Percentiles rank a stretch among this genome's conserved stretches.
These are phyloP conservation scores for Colletotrichum sojae DNA, from an alignment of 2,329 filamentous ascomycete genomes.

Conservation along the genomic window DNA sequence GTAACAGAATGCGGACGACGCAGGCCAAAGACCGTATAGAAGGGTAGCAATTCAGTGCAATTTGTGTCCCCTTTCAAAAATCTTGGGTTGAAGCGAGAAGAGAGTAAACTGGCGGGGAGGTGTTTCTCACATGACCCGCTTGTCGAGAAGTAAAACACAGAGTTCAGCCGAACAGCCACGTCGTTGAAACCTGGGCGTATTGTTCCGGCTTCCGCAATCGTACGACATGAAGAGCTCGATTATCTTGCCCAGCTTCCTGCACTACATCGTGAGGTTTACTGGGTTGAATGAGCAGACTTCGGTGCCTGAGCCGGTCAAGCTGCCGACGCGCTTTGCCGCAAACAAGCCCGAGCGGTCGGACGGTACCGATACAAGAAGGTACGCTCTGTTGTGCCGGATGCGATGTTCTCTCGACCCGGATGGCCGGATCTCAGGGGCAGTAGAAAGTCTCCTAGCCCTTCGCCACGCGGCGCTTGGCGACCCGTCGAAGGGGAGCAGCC, in stretches of 20 bases:
- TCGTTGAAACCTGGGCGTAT: not conserved
- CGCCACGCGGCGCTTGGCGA: slow-evolving; percentile 39
- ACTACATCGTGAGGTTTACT: slow-evolving; percentile 13
- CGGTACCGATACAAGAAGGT: slow-evolving; percentile 30
- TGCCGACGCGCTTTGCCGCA: slow-evolving; percentile 24
- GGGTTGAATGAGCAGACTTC: not conserved
- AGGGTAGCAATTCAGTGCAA: not conserved
- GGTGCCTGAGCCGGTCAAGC: slow-evolving; percentile 4
- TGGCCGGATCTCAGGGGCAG: slow-evolving; percentile 41
- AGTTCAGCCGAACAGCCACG: not conserved
- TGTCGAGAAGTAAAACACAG: not conserved
- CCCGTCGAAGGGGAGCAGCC: slow-evolving; percentile 42
- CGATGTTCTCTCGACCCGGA: slow-evolving; percentile 41
- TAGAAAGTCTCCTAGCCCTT: slow-evolving; percentile 39
- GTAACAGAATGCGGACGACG: not conserved
- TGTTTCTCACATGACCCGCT: not conserved
- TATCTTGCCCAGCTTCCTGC: not conserved
- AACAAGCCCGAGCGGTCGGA: slow-evolving; percentile 25
- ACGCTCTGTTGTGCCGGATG: slow-evolving; percentile 6
- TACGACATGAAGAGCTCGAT: slow-evolving; percentile 9
- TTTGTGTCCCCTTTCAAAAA: not conserved
- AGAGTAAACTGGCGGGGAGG: not conserved
- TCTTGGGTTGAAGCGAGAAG: not conserved
- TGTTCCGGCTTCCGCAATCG: not conserved
- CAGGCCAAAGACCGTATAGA: not conserved